These are phyloP conservation scores for Lagenaria siceraria DNA, from an alignment of 306 rosid genomes.

Conservation along the genomic window DNA sequence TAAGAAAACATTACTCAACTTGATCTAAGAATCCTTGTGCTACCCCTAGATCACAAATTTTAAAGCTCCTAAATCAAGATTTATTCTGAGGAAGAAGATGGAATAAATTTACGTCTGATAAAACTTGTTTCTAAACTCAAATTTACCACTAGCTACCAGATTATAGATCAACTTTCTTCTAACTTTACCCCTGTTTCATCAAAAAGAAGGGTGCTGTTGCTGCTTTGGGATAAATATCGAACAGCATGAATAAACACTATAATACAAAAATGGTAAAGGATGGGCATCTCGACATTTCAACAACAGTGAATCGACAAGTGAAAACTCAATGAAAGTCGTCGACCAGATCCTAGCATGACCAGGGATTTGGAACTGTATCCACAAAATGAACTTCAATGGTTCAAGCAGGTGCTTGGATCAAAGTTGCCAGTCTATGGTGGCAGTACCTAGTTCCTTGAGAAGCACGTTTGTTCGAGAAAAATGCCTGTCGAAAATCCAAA, in stretches of 20 bases:
- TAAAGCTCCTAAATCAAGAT: no score
- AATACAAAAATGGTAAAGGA: neutral
- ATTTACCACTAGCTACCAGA: neutral
- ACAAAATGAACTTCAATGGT: neutral
- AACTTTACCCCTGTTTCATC: neutral
- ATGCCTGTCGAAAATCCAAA: constrained; percentile 43
- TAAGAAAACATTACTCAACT: no score
- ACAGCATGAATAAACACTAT: neutral
- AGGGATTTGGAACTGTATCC: neutral
- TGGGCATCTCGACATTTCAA: neutral
- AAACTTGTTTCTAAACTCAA: no score
- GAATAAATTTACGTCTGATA: no score
- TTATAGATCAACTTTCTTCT: neutral
- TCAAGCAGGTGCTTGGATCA: constrained; percentile 12
- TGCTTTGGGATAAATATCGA: neutral
- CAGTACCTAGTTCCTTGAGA: constrained; percentile 46
- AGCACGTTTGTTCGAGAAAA: constrained; percentile 76
- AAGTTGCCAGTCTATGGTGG: constrained; percentile 83
- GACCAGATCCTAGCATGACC: neutral
- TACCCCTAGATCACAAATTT: no score
- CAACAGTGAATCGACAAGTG: neutral
- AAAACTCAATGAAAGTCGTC: neutral
- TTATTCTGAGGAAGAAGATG: no score
- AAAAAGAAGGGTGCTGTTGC: neutral
- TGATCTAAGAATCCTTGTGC: no score